Conservation (phyloP, 306 rosid genomes). For the Dalbergia cultrata region DNA sequence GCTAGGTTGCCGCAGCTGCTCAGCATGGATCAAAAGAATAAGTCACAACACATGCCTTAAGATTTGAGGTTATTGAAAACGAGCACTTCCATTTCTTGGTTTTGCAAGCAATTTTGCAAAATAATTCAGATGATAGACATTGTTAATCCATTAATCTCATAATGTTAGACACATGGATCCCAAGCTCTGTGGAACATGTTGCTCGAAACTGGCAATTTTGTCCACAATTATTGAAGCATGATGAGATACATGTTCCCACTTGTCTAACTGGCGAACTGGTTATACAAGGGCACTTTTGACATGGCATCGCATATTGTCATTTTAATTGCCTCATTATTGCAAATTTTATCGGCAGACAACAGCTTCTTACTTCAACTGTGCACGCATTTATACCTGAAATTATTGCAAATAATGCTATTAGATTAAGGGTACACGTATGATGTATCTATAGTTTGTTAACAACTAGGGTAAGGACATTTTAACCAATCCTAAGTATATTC, state of each 20-base stretch:
- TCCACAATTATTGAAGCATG: slow-evolving; percentile 45
- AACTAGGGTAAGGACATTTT: neutral
- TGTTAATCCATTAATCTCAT: slow-evolving; percentile 20
- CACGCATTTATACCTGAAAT: slow-evolving; percentile 3
- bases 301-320: slow-evolving; percentile 25
- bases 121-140: slow-evolving; percentile 24
- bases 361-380: neutral
- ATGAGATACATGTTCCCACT: slow-evolving; percentile 30
- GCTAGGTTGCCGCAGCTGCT: neutral
- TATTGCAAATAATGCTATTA: neutral
- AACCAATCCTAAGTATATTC: neutral
- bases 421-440: neutral
- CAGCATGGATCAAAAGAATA: neutral
- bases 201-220: slow-evolving; percentile 23
- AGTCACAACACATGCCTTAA: slow-evolving; percentile 8
- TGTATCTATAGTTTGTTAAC: neutral
- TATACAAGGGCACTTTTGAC: slow-evolving; percentile 13
- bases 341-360: neutral
- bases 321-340: slow-evolving; percentile 32
- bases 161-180: slow-evolving; percentile 33
- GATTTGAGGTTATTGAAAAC: neutral
- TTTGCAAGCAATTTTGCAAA: slow-evolving; percentile 26
- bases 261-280: slow-evolving; percentile 4
- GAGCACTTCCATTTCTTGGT: neutral
- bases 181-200: slow-evolving; percentile 30